These are phyloP conservation scores for Cercospora canescens DNA, from an alignment of 2,329 filamentous ascomycete genomes.

Conservation along the genomic window DNA sequence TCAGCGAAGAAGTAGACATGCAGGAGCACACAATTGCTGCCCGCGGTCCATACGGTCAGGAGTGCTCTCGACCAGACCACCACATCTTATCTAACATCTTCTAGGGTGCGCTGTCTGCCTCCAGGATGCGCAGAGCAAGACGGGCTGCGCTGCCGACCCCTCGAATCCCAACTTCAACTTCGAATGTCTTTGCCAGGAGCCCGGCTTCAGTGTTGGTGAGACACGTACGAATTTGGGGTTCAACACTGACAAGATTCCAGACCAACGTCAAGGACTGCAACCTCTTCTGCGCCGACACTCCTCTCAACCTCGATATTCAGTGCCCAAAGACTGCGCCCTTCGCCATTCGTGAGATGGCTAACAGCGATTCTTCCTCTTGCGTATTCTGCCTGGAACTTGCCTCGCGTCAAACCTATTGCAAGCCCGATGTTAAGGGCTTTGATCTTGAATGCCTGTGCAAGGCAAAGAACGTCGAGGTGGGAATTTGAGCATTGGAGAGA, in stretches of 20 bases:
- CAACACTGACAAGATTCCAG: background rate
- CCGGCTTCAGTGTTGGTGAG: background rate
- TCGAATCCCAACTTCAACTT: background rate
- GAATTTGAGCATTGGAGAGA: background rate
- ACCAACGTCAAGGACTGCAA: background rate
- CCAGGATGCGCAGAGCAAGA: background rate
- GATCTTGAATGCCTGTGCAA: background rate
- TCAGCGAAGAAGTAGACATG: background rate
- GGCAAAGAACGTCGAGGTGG: background rate
- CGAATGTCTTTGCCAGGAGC: background rate
- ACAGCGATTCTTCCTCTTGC: background rate
- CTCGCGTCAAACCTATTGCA: background rate
- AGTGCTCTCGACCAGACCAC: background rate
- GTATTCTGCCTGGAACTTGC: constrained; percentile 1
- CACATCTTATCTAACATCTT: background rate
- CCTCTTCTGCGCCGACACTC: background rate
- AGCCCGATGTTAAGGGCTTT: background rate
- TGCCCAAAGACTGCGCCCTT: background rate
- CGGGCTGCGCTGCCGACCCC: background rate
- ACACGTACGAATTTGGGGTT: background rate
- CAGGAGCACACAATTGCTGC: background rate
- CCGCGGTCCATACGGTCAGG: background rate
- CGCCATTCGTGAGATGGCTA: background rate
- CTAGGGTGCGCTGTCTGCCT: background rate
- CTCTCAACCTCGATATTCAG: background rate